Percentiles rank a stretch among this genome's conserved stretches.
Conservation (phyloP, 192 early-diverging fungal genomes). For the Coemansia erecta region DNA sequence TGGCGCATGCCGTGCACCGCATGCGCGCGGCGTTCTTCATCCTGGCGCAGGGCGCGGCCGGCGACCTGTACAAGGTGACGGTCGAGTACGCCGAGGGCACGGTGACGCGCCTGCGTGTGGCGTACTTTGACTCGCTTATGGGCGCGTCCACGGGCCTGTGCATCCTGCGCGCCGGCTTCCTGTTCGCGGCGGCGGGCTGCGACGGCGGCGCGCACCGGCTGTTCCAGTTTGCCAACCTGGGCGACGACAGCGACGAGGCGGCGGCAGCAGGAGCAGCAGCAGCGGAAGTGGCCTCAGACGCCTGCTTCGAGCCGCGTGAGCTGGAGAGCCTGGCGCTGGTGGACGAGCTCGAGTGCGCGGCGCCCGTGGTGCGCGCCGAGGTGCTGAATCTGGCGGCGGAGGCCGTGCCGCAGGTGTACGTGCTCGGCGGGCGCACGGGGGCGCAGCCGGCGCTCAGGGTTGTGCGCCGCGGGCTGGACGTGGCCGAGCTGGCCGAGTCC, state of each 20-base stretch:
- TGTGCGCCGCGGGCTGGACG: constrained; percentile 89
- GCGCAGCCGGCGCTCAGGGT: constrained; percentile 80
- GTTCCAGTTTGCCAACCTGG: constrained; percentile 92
- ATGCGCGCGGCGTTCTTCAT: constrained; percentile 89
- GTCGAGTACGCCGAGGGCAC: constrained; percentile 68
- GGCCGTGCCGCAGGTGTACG: constrained; percentile 92
- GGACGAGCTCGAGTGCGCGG: constrained; percentile 83
- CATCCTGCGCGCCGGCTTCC: constrained; percentile 89
- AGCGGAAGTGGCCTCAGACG: no score
- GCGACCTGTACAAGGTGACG: constrained; percentile 92
- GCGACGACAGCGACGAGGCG: constrained; percentile 65
- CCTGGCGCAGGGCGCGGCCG: constrained; percentile 84
- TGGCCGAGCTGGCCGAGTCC: constrained; percentile 85
- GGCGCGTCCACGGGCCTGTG: constrained; percentile 66
- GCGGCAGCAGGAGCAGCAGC: constrained; percentile 78
- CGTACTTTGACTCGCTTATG: constrained; percentile 96
- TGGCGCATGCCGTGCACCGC: constrained; percentile 83
- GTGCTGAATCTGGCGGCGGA: constrained; percentile 89
- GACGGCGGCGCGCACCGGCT: constrained; percentile 94
- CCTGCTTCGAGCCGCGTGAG: no score
- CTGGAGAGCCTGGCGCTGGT: constrained; percentile 85
- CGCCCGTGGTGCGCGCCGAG: constrained; percentile 80
- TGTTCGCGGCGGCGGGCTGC: constrained; percentile 83
- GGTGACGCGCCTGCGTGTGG: constrained; percentile 73
- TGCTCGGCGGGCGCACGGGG: constrained; percentile 75